Evolutionary conservation across 2,329 filamentous ascomycete species (phyloP), one percentile per base, ranked within the genome.

Genomic region (Xylaria sp.): DNA sequence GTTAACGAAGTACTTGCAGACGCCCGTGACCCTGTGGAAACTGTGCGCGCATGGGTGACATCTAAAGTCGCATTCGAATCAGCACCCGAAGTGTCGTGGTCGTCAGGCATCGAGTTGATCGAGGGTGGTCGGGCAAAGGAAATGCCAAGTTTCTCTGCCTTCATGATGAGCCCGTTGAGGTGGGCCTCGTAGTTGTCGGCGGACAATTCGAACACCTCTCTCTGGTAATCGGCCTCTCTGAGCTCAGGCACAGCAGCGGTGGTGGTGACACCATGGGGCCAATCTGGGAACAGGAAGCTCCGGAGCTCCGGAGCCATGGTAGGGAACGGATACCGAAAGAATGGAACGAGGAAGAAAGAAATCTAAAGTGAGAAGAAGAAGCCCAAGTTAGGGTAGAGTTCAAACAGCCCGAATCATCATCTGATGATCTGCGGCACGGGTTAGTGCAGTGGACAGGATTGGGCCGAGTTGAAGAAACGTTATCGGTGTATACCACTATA

Each of bases 1-100:
- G 83, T 85, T 30, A 82, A 69, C 32, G 77, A 76, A 5, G 82
- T 82, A 68, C 78, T 81, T 3, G 78, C 75, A 6, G 84, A 83
- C 28, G 72, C 75, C 30, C 77, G 72, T 13, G 81, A 82, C 9
- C 77, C 79, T 52, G 81, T 81, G 3, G 85, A 86, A 68, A 79
- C 80, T 15, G 81, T 81, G 43, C 83, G 83, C 28, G 78, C 80
- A 73, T 83, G 83, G 28, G 75, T 80, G 34, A 78, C 78, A 43
- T 80, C 78, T 28, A 79, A 76, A 8, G 83, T 83, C 39, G 78
- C 78, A 64, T 74, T 78, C 23, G 83, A 85, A 67, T 84, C 79
- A 69, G 81, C 78, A 62, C 78, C 80, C 36, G 80, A 80, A 3
- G 76, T 78, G 63, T 80, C 78, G 57, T 77, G 78, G 65, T 81